These are phyloP conservation scores for Onygena corvina DNA, from an alignment of 2,329 filamentous ascomycete species.

Conservation along the genomic window DNA sequence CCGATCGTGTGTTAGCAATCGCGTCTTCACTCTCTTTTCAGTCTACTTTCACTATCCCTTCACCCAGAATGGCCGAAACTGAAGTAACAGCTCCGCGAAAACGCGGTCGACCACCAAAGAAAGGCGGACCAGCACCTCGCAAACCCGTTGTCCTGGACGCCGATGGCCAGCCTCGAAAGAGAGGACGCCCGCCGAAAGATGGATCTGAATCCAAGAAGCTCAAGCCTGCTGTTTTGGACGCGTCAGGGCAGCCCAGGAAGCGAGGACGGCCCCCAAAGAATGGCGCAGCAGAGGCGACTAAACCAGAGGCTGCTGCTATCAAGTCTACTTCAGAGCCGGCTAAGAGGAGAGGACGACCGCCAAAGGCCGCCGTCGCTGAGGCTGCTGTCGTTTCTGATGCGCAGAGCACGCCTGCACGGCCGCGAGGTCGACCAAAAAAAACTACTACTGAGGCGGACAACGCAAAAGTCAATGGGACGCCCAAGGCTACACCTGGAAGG, in stretches of 20 bases:
- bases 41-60: not conserved
- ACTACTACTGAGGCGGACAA: not conserved
- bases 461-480: not conserved
- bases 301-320: slow-evolving; percentile 3
- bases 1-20: not conserved
- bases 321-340: not conserved
- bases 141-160: slow-evolving; percentile 9
- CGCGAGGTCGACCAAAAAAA: slow-evolving; percentile 14
- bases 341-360: slow-evolving; percentile 11
- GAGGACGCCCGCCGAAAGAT: slow-evolving; percentile 13
- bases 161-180: slow-evolving; percentile 13
- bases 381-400: not conserved
- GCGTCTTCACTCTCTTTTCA: not conserved
- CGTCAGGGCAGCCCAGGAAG: slow-evolving; percentile 13
- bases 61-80: not conserved
- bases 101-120: slow-evolving; percentile 15
- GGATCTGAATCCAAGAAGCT: not conserved
- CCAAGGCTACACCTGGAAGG: not conserved
- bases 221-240: slow-evolving; percentile 7
- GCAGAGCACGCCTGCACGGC: not conserved
- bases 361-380: slow-evolving; percentile 4
- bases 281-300: not conserved
- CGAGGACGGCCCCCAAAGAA: slow-evolving; percentile 13
- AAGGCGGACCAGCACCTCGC: slow-evolving; percentile 9
- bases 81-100: slow-evolving; percentile 6